Conservation (phyloP, 2,329 filamentous ascomycete species). For the Fusarium sp. region DNA sequence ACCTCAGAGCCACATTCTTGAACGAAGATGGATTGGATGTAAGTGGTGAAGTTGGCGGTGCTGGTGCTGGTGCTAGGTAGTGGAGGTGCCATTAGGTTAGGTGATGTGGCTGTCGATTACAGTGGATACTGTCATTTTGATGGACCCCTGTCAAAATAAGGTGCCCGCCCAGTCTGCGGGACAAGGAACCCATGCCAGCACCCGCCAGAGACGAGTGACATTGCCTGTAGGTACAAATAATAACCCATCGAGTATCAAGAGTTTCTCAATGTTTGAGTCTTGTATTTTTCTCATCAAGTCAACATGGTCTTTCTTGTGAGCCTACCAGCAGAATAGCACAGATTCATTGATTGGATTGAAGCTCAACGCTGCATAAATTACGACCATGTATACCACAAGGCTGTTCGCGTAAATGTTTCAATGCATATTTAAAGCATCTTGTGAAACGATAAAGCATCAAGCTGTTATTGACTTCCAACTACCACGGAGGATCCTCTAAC, state of each 20-base stretch:
- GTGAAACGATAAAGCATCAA: neutral
- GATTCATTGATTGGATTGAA: too few relatives aligned
- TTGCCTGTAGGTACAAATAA: constrained; percentile 16
- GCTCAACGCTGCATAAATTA: neutral
- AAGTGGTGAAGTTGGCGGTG: constrained; percentile 25
- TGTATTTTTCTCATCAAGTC: too few relatives aligned
- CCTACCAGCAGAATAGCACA: neutral
- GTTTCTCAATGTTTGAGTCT: neutral
- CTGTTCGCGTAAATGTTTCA: neutral
- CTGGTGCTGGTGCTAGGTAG: constrained; percentile 13
- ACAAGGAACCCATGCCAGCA: constrained; percentile 30
- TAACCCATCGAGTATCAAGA: neutral
- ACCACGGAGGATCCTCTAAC: constrained; percentile 81
- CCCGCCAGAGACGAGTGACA: neutral
- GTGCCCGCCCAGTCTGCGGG: neutral
- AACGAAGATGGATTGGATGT: constrained; percentile 26
- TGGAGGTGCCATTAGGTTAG: constrained; percentile 14
- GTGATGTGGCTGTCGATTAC: constrained; percentile 36
- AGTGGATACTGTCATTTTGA: constrained; percentile 37
- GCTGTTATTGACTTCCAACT: constrained; percentile 27
- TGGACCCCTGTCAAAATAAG: constrained; percentile 30
- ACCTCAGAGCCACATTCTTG: constrained; percentile 45
- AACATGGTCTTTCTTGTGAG: neutral
- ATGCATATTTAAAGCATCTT: neutral
- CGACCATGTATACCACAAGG: neutral